Base-by-base conservation (phyloP, 1,139 yeast species). In the Scheffersomyces insectosa region DNA sequence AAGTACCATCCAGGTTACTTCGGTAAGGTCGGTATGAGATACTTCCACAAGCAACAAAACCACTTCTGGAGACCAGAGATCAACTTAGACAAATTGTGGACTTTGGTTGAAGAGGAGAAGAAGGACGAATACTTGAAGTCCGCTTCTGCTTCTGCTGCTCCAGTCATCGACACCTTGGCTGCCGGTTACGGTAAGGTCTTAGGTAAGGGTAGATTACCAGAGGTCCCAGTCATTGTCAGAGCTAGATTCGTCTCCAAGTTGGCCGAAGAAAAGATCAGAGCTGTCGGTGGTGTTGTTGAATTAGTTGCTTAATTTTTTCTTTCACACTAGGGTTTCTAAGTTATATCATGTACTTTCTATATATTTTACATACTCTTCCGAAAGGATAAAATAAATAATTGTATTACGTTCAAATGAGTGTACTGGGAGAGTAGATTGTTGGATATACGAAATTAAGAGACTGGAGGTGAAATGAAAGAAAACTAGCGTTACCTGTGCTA, bases 1-100 rank as follows among this genome's bases (percentile, higher is more conserved):
- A 93, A 91, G 80, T 95, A 88, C 97, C 99, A 95, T 79, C 99
- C 99, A 70, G 99, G 99, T 90, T 95, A 95, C 95, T 95, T 95
- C 80, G 99, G 99, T 88, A 95, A 95, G 84, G 98, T 95, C 75
- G 99, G 99, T 91, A 93, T 93, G 98, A 90, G 99, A 88, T 87
- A 88, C 87, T 95, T 88, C 97, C 98, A 90, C 91, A 85, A 87
- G 79, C 97, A 90, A 81, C 80, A 79, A 72, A 80, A 79, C 83
- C 97, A 89, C 76, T 87, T 85, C 91, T 93, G 99, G 98, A 86
- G 81, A 78, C 98, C 99, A 77, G 88, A 87, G 66, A 80, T 95
- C 79, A 95, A 95, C 95, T 82, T 95, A 75, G 98, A 95, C 85
- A 89, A 89, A 79, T 88, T 95, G 76, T 95, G 99, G 99, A 82